phyloP scores from a whole-genome alignment of 2,329 filamentous ascomycete species.

The Cladosporium austrohemisphaericum region DNA sequence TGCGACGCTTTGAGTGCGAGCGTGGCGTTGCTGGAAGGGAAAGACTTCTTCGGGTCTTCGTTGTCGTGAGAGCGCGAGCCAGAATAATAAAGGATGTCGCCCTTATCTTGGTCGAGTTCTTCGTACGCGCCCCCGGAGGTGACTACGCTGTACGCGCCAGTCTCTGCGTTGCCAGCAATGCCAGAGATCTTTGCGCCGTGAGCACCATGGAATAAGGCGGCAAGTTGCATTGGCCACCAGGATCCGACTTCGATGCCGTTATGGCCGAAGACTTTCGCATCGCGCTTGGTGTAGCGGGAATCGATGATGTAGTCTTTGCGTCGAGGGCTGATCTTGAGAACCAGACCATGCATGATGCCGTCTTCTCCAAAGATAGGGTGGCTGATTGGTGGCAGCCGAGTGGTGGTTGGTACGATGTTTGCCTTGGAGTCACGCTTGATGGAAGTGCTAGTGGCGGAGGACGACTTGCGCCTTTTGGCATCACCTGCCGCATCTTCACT shows the following conservation, averaged over 20 bases:
- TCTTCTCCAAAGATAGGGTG: conserved; percentile 25
- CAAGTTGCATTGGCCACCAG: conserved; percentile 25
- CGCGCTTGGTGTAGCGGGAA: conserved; percentile 15
- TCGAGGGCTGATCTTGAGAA: neutral
- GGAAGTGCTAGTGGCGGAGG: neutral
- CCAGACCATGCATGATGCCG: conserved; percentile 27
- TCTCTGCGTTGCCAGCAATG: conserved; percentile 20
- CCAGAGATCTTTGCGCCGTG: conserved; percentile 25
- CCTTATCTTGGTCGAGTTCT: conserved; percentile 23
- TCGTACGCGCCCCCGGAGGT: conserved; percentile 24
- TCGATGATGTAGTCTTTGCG: conserved; percentile 14
- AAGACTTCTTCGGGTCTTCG: conserved; percentile 19
- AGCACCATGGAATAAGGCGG: conserved; percentile 25
- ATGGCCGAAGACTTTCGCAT: conserved; percentile 23
- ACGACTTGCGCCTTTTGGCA: conserved; percentile 11
- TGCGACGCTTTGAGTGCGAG: conserved; percentile 20
- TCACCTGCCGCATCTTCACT: neutral
- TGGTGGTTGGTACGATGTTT: neutral
- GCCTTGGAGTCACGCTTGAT: conserved; percentile 2
- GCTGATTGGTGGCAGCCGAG: conserved; percentile 16
- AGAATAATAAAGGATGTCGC: conserved; percentile 26
- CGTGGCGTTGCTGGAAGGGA: conserved; percentile 19
- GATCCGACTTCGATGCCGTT: conserved; percentile 24
- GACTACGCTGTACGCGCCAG: conserved; percentile 26
- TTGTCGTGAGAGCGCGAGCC: conserved; percentile 25